A percentile compares a stretch with the other conserved stretches of the same genome.
Conservation (phyloP, 164 flowering plant genomes). For the Liriodendron chinense region DNA sequence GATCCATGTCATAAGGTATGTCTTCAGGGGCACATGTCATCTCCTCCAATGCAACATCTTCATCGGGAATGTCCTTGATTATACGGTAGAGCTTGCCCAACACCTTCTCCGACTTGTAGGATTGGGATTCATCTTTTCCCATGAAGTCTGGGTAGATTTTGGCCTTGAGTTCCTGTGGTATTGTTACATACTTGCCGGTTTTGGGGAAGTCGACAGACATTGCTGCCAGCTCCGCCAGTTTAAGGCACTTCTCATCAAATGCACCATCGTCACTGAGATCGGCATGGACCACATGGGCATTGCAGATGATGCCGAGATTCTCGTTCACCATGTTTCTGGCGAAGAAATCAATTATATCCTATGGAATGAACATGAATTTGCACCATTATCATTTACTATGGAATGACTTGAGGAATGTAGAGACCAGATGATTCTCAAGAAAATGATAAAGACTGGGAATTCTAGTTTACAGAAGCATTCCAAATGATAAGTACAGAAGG, state of each 20-base stretch:
- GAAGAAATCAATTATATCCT: slow-evolving; percentile 88
- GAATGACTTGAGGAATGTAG: too few relatives aligned
- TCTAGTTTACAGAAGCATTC: too few relatives aligned
- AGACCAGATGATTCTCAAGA: too few relatives aligned
- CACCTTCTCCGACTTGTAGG: slow-evolving; percentile 71
- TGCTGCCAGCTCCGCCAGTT: slow-evolving; percentile 84
- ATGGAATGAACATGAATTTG: slow-evolving; percentile 12
- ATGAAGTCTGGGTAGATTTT: slow-evolving; percentile 88
- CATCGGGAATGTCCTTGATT: slow-evolving; percentile 43
- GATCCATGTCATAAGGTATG: slow-evolving; percentile 58
- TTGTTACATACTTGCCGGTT: slow-evolving; percentile 69
- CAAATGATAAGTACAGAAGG: too few relatives aligned
- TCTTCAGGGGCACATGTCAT: slow-evolving; percentile 17
- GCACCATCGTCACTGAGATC: slow-evolving; percentile 80
- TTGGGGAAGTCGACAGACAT: slow-evolving; percentile 94
- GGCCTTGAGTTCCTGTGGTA: slow-evolving; percentile 72
- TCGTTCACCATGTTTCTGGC: slow-evolving; percentile 68
- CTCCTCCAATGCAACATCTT: slow-evolving; percentile 27
- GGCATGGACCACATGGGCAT: slow-evolving; percentile 97
- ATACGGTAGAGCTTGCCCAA: slow-evolving; percentile 72
- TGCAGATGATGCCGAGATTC: slow-evolving; percentile 76
- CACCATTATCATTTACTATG: not conserved
- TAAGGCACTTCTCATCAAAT: slow-evolving; percentile 67
- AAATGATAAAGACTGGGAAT: too few relatives aligned
- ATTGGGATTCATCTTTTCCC: slow-evolving; percentile 68